Evolutionary conservation across 129 eudicot genomes (phyloP).

Genomic region (Heracleum sosnowskyi): DNA sequence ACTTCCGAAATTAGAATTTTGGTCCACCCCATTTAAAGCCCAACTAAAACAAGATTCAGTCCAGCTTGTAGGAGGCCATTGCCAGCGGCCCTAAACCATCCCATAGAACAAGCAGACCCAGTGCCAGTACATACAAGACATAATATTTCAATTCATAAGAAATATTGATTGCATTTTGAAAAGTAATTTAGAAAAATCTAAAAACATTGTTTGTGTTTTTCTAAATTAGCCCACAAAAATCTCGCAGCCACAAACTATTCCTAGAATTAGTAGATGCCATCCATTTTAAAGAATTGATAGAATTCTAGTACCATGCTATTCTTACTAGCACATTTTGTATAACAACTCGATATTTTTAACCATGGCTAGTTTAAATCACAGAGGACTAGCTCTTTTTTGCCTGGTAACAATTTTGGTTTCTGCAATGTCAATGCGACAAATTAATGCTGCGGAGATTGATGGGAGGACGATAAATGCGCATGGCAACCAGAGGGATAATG

Average conservation of each 20-base stretch:
- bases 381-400: neutral
- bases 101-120: too few species aligned
- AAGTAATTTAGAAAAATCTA: too few species aligned
- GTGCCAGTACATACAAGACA: too few species aligned
- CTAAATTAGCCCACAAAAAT: neutral
- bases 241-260: neutral
- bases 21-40: neutral
- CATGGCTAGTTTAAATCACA: neutral
- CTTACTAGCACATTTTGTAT: neutral
- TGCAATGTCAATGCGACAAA: neutral
- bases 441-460: neutral
- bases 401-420: neutral
- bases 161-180: too few species aligned
- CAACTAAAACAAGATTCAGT: neutral
- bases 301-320: neutral
- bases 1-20: neutral
- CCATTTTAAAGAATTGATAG: neutral
- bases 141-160: too few species aligned
- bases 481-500: neutral
- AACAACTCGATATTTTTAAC: neutral
- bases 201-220: too few species aligned
- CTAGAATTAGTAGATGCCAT: neutral
- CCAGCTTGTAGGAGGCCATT: neutral
- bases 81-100: neutral
- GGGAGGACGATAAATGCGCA: neutral